A percentile compares a stretch with the other conserved stretches of the same genome.
phyloP scores from a whole-genome alignment of 1,284 basidiomycete genomes.

The Cystobasidium pallidum region DNA sequence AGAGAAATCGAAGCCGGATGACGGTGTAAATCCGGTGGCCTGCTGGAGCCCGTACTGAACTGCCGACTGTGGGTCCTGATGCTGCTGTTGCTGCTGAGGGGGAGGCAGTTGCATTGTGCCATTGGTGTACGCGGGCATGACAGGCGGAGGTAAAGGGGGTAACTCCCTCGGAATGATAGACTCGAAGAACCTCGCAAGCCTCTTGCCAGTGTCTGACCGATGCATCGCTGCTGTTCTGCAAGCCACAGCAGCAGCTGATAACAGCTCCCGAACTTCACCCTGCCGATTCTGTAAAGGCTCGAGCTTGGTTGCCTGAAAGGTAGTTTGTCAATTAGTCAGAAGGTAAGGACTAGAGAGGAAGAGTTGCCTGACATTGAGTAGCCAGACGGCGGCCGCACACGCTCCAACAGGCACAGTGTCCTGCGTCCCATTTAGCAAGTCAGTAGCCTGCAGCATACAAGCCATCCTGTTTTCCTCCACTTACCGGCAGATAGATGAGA shows the following conservation, averaged over 20 bases:
- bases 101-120: not conserved
- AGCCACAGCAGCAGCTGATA: not conserved
- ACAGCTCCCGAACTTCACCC: not conserved
- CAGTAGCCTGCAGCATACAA: not conserved
- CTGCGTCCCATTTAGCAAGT: not conserved
- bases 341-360: too few relatives aligned
- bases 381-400: conserved; percentile 20
- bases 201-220: conserved; percentile 17
- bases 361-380: conserved; percentile 15
- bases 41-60: not conserved
- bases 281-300: not conserved
- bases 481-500: conserved; percentile 20
- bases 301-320: conserved; percentile 19
- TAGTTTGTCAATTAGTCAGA: not conserved
- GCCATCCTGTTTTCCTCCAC: not conserved
- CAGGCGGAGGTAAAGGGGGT: not conserved
- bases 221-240: conserved; percentile 15
- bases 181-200: conserved; percentile 29
- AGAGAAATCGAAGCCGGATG: conserved; percentile 22
- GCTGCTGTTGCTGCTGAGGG: conserved; percentile 2
- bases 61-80: conserved; percentile 1
- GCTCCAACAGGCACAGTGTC: conserved; percentile 31
- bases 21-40: not conserved
- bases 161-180: not conserved
- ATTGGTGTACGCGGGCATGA: not conserved